These are phyloP conservation scores for Santalum album DNA, from an alignment of 164 flowering plant species.

Conservation along the genomic window DNA sequence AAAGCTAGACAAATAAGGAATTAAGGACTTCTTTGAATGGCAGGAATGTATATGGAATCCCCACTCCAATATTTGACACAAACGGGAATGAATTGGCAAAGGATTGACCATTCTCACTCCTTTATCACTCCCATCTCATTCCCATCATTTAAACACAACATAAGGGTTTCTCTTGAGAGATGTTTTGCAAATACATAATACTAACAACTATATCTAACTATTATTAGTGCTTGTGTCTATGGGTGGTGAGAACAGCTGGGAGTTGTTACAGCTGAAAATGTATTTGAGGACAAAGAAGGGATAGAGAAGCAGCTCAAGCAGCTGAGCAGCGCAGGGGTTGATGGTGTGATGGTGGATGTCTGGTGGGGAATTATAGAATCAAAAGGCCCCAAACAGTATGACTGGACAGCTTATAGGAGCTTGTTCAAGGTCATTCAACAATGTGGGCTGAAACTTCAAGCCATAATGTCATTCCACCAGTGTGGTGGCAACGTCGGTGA, in stretches of 20 bases:
- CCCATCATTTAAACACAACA: no score
- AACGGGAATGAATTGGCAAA: no score
- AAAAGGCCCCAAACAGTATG: constrained; percentile 57
- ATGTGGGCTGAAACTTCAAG: constrained; percentile 60
- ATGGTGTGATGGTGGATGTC: constrained; percentile 90
- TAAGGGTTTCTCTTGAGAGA: no score
- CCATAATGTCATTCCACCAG: constrained; percentile 84
- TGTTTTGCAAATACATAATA: not conserved
- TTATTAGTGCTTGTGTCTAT: not conserved
- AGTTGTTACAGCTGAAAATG: constrained; percentile 45
- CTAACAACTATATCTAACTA: not conserved
- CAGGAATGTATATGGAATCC: no score
- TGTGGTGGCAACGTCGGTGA: constrained; percentile 89
- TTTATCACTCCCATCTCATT: no score
- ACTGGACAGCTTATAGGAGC: constrained; percentile 66
- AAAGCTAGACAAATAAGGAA: no score
- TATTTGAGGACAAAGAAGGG: constrained; percentile 24
- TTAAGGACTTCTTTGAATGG: no score
- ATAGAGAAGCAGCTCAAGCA: constrained; percentile 51
- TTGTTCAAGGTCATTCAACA: constrained; percentile 46
- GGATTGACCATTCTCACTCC: no score
- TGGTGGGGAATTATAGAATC: constrained; percentile 89
- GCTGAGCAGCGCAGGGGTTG: constrained; percentile 51
- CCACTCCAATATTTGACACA: no score
- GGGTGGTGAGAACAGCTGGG: constrained; percentile 41